These are phyloP conservation scores for Kingdonia uniflora DNA, from an alignment of 164 flowering plant genomes.

Conservation along the genomic window DNA sequence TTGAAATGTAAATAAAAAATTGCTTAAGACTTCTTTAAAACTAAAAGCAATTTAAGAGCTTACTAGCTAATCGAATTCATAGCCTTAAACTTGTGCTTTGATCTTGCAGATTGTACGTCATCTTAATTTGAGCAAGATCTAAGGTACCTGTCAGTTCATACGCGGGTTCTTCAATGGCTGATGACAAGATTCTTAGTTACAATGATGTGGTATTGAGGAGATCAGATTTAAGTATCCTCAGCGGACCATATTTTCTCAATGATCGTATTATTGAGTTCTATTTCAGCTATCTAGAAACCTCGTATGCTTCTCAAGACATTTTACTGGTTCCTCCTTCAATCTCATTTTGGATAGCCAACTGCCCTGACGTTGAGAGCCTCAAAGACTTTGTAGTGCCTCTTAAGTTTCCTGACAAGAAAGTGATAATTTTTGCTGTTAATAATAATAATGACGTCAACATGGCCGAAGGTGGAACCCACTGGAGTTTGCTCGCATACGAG, in stretches of 20 bases:
- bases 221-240: constrained; percentile 67
- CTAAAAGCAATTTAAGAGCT: too few relatives aligned
- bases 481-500: constrained; percentile 74
- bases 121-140: too few relatives aligned
- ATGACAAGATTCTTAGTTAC: constrained; percentile 78
- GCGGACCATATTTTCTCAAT: constrained; percentile 58
- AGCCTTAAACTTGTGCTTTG: too few relatives aligned
- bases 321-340: constrained; percentile 69
- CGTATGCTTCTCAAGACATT: constrained; percentile 33
- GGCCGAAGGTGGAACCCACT: constrained; percentile 79
- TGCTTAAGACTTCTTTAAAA: too few relatives aligned
- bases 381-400: constrained; percentile 58
- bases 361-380: constrained; percentile 35
- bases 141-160: too few relatives aligned
- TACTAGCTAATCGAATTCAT: too few relatives aligned
- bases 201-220: constrained; percentile 68
- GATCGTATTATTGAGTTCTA: constrained; percentile 89
- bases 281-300: constrained; percentile 52
- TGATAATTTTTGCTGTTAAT: constrained; percentile 64
- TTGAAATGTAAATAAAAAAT: too few relatives aligned
- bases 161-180: constrained; percentile 13
- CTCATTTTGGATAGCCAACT: constrained; percentile 65
- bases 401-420: constrained; percentile 30
- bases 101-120: too few relatives aligned
- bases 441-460: constrained; percentile 45